Conservation (phyloP, 306 rosid genomes). For the Lathyrus sativus region DNA sequence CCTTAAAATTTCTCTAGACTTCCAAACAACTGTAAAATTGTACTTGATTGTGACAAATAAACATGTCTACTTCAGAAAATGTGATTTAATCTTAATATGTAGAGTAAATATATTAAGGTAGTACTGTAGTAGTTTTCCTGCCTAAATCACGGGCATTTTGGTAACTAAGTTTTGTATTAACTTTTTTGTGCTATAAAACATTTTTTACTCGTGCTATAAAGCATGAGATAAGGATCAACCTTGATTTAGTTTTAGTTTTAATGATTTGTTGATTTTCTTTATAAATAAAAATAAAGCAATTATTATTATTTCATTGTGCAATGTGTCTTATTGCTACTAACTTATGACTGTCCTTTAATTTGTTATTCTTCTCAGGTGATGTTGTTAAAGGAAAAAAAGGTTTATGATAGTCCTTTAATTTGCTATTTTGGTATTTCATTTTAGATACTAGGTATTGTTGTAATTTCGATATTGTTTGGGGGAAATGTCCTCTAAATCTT, state of each 20-base stretch:
- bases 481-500: not conserved
- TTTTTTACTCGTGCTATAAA: not conserved
- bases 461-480: not conserved
- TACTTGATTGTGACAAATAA: slow-evolving; percentile 13
- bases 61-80: slow-evolving; percentile 18
- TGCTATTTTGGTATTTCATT: not conserved
- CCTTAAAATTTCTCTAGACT: slow-evolving; percentile 13
- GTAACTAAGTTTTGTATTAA: not conserved
- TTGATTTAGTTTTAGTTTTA: not conserved
- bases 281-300: slow-evolving; percentile 3
- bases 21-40: slow-evolving; percentile 23
- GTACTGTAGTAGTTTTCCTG: not conserved
- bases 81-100: not conserved
- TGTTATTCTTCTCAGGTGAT: not conserved
- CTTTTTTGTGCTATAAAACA: not conserved
- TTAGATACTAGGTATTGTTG: not conserved
- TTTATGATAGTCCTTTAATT: not conserved
- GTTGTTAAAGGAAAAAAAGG: not conserved
- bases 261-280: not conserved
- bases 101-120: not conserved
- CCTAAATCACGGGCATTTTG: not conserved
- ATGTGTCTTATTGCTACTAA: not conserved
- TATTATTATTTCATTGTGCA: not conserved
- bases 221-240: not conserved
- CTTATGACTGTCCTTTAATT: not conserved